A percentile compares a stretch with the other conserved stretches of the same genome.
Evolutionary conservation across 202 grass and related monocot genomes (phyloP).

Genomic region (Bolboschoenoplectus hybrid): DNA sequence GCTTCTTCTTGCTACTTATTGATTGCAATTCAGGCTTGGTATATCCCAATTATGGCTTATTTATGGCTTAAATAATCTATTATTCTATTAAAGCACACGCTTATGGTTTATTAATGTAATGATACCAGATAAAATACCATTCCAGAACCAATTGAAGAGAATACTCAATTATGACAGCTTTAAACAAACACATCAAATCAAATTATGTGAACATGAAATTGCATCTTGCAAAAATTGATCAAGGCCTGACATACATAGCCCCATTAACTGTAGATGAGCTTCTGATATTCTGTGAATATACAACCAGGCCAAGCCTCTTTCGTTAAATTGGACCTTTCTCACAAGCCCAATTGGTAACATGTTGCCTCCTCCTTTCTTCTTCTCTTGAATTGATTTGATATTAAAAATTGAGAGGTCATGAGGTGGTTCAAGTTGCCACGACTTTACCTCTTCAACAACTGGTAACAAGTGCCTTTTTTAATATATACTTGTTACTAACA

Average conservation of each 20-base stretch:
- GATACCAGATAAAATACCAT: too few relatives aligned
- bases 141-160: too few relatives aligned
- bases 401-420: neutral
- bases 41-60: too few relatives aligned
- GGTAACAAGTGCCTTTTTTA: neutral
- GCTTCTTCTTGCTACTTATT: too few relatives aligned
- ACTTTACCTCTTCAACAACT: neutral
- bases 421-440: conserved; percentile 23
- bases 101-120: too few relatives aligned
- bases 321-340: neutral
- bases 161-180: too few relatives aligned
- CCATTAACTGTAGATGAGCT: neutral
- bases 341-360: neutral
- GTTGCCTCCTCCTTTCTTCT: neutral
- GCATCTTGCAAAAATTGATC: too few relatives aligned
- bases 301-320: neutral
- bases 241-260: neutral
- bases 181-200: too few relatives aligned
- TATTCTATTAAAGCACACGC: too few relatives aligned
- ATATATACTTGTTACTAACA: neutral
- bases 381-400: neutral
- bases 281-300: neutral
- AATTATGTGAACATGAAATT: neutral
- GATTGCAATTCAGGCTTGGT: too few relatives aligned
- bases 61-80: too few relatives aligned